These are phyloP conservation scores for Acrocalymma vagum DNA, from an alignment of 2,329 filamentous ascomycete species.

Conservation along the genomic window DNA sequence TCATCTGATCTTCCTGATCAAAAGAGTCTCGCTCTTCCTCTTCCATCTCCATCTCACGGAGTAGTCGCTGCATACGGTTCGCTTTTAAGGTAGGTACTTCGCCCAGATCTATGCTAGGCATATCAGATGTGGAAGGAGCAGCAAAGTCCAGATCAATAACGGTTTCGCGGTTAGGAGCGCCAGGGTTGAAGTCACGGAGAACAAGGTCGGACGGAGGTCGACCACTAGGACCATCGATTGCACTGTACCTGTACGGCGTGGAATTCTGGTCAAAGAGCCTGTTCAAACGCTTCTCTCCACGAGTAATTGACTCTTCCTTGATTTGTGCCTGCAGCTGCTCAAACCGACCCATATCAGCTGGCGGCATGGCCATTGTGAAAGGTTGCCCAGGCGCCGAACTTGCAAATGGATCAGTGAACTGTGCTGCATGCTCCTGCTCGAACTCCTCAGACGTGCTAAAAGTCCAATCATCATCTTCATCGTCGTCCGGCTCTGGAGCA, in stretches of 20 bases:
- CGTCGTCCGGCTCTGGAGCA: constrained; percentile 49
- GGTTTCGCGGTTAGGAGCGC: constrained; percentile 57
- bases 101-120: constrained; percentile 54
- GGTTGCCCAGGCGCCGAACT: constrained; percentile 30
- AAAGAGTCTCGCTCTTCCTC: constrained; percentile 43
- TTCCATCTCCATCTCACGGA: constrained; percentile 52
- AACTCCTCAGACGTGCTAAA: constrained; percentile 72
- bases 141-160: constrained; percentile 68
- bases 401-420: constrained; percentile 57
- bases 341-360: constrained; percentile 40
- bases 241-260: constrained; percentile 67
- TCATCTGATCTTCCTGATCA: constrained; percentile 29
- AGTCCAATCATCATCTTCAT: constrained; percentile 67
- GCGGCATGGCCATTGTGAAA: constrained; percentile 46
- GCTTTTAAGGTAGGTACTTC: constrained; percentile 66
- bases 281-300: constrained; percentile 65
- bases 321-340: constrained; percentile 57
- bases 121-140: constrained; percentile 41
- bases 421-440: constrained; percentile 53
- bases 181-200: constrained; percentile 54
- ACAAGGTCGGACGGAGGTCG: constrained; percentile 65
- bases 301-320: constrained; percentile 64
- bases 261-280: constrained; percentile 65
- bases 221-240: constrained; percentile 50
- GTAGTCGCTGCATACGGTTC: constrained; percentile 59